Base-by-base conservation (phyloP, 306 rosid species). In the Comarum palustre region DNA sequence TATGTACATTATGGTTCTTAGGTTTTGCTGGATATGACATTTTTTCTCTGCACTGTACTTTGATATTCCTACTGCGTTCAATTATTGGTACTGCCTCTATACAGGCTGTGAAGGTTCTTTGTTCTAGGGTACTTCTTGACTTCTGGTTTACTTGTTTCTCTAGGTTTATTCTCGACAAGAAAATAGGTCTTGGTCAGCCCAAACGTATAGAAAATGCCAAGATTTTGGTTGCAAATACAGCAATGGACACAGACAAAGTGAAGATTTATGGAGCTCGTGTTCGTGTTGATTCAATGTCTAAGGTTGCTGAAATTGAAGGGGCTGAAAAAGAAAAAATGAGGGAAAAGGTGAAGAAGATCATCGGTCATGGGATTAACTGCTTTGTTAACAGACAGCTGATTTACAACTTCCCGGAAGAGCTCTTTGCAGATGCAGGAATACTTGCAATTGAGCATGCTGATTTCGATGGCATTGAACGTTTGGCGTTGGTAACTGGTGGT, bases 361-460 rank as follows among this genome's bases (percentile, higher is more conserved):
- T 91, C 47, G 90, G 65, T 77, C 99, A 94, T 52, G 97, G 97
- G 63, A 91, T 94, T 74, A 94, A 94, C 81, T 89, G 96, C 66
- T 94, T 94, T 41, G 89, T 94, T 42, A 94, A 94, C 82, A 85
- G 99, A 74, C 99, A 94, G 81, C 85, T 94, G 84, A 91, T 94
- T 54, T 94, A 89, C 89, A 94, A 94, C 75, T 94, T 94, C 79
- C 99, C 96, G 27, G 97, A 91, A 81, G 99, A 94, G 80, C 95
- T 94, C 76, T 91, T 94, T 84, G 97, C 99, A 31, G 99, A 91
- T 87, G 93, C 89, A 0, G 97, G 99, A 84, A 83, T 95, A 58
- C 92, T 94, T 58, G 96, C 99, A 5, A 95, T 95, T 85, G 96
- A 95, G 88, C 97, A 95, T 83, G 99, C 99, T 80, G 99, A 91